phyloP scores from a whole-genome alignment of 2,329 filamentous ascomycete genomes.

The Fusarium begoniae region DNA sequence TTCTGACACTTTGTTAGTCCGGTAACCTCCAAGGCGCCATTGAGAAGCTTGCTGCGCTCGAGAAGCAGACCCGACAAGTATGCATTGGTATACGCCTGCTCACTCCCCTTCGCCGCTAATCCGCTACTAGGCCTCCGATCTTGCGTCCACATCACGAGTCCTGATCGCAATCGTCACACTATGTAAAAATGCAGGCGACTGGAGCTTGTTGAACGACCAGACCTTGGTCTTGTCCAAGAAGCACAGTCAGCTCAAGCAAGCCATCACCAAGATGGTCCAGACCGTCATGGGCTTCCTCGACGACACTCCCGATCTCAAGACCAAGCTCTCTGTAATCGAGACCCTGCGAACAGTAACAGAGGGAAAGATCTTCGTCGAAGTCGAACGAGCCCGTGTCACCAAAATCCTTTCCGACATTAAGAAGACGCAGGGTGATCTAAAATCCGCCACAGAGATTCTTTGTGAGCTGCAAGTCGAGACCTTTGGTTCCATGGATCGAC shows the following conservation, averaged over 20 bases:
- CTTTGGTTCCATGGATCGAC: constrained; percentile 95
- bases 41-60: constrained; percentile 89
- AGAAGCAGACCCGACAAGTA: constrained; percentile 98
- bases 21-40: constrained; percentile 84
- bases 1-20: constrained; percentile 49
- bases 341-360: constrained; percentile 95
- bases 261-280: constrained; percentile 99
- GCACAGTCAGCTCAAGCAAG: constrained; percentile 99
- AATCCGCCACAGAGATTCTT: constrained; percentile 88
- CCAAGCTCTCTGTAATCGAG: constrained; percentile 93
- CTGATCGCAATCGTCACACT: constrained; percentile 90
- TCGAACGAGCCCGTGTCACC: constrained; percentile 94
- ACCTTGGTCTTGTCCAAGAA: constrained; percentile 97
- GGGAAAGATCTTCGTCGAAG: constrained; percentile 99
- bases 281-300: constrained; percentile 92
- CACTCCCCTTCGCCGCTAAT: constrained; percentile 24
- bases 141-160: constrained; percentile 91
- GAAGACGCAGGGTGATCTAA: constrained; percentile 91
- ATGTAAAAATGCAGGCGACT: constrained; percentile 92
- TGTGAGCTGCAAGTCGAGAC: constrained; percentile 99
- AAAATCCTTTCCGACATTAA: constrained; percentile 97
- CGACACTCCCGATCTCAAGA: constrained; percentile 83
- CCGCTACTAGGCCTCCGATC: constrained; percentile 81
- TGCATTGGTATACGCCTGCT: constrained; percentile 41
- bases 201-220: constrained; percentile 96